These are phyloP conservation scores for Anthostomella pinea DNA, from an alignment of 2,329 filamentous ascomycete species.

Conservation along the genomic window DNA sequence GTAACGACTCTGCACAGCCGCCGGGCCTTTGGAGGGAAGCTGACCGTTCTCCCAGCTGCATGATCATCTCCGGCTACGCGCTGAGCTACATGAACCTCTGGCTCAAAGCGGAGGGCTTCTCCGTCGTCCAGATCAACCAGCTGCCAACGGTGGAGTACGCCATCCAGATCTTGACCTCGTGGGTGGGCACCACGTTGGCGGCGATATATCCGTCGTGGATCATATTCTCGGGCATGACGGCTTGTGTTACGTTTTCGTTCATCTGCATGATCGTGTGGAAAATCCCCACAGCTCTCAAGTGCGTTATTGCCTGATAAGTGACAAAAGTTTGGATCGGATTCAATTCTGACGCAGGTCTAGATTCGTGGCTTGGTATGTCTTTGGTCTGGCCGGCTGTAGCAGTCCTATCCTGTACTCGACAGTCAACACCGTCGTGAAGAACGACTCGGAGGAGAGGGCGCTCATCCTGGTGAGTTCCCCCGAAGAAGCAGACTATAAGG, in stretches of 20 bases:
- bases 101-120: conserved; percentile 48
- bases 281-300: conserved; percentile 48
- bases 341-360: too few species aligned
- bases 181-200: conserved; percentile 48
- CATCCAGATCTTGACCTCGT: conserved; percentile 46
- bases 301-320: conserved; percentile 6
- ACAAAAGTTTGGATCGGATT: too few species aligned
- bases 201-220: conserved; percentile 49
- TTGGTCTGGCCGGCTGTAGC: conserved; percentile 37
- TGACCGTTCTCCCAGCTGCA: conserved; percentile 30
- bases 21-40: neutral
- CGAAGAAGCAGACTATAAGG: neutral
- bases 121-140: conserved; percentile 46
- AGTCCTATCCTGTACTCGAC: conserved; percentile 43
- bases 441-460: conserved; percentile 39
- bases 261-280: conserved; percentile 48
- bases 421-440: conserved; percentile 41
- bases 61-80: conserved; percentile 45
- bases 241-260: conserved; percentile 40
- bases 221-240: conserved; percentile 42
- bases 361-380: conserved; percentile 42
- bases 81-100: conserved; percentile 50
- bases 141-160: conserved; percentile 47
- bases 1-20: neutral
- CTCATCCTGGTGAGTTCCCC: conserved; percentile 31